Percentiles rank a stretch among this genome's conserved stretches.
phyloP scores from a whole-genome alignment of 371 early-diverging fungal species.

The Mucor lusitanicus region DNA sequence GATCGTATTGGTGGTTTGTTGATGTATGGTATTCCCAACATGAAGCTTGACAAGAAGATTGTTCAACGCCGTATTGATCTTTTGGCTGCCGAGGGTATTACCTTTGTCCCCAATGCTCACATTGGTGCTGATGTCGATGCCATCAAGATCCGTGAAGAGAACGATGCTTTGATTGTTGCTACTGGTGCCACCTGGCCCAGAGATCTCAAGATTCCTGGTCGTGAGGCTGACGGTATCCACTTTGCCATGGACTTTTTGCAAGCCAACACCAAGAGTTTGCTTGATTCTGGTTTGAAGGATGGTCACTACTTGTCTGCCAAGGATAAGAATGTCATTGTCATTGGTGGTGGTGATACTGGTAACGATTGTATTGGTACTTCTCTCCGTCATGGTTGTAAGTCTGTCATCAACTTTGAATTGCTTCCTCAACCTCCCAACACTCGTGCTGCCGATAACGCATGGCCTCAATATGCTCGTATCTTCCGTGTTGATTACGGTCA shows the following conservation, averaged over 20 bases:
- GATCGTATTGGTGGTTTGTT: conserved; percentile 95
- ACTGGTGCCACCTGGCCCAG: conserved; percentile 98
- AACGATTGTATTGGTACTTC: conserved; percentile 96
- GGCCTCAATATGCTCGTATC: conserved; percentile 94
- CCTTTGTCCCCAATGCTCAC: conserved; percentile 84
- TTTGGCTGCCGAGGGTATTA: conserved; percentile 89
- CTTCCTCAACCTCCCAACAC: conserved; percentile 84
- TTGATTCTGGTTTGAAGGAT: conserved; percentile 77
- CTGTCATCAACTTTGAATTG: conserved; percentile 94
- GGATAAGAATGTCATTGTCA: conserved; percentile 94
- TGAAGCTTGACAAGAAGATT: conserved; percentile 96
- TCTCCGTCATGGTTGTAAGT: conserved; percentile 87
- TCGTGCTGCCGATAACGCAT: conserved; percentile 90
- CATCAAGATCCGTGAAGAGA: conserved; percentile 55
- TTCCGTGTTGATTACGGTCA: conserved; percentile 97
- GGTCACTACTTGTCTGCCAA: conserved; percentile 81
- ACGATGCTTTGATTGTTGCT: conserved; percentile 87
- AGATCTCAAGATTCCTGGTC: conserved; percentile 86
- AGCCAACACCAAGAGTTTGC: conserved; percentile 82
- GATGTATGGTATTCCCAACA: conserved; percentile 98
- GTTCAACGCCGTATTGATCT: conserved; percentile 93
- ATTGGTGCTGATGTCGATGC: conserved; percentile 85
- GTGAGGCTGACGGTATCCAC: conserved; percentile 88
- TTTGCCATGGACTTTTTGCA: conserved; percentile 98
- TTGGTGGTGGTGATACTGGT: conserved; percentile 98